Evolutionary conservation across 768 basidiomycete species (phyloP), one percentile per base, ranked within the genome.

Genomic region (Gautieria morchelliformis): DNA sequence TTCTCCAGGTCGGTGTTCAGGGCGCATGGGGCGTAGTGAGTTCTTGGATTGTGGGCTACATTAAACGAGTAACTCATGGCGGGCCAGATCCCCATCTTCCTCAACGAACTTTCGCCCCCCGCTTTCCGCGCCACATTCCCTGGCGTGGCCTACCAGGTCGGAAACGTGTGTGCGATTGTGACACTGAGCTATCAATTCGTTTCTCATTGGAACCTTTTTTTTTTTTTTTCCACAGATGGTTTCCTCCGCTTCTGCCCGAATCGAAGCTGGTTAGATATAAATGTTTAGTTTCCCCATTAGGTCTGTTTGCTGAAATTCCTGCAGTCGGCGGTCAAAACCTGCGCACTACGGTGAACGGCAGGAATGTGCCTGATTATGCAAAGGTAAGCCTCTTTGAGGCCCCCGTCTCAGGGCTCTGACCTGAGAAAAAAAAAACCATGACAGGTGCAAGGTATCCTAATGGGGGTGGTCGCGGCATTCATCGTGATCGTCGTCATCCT

Each of bases 121-220:
- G 91, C 89, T 0, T 94, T 93, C 77, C 78, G 93, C 57, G 88
- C 90, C 4, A 87, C 87, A 1, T 93, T 91, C 75, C 87, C 87
- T 40, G 91, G 91, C 58, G 81, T 90, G 0, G 81, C 86, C 3
- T 93, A 93, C 70, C 91, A 92, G 63, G 63, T 92, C 24, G 89
- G 91, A 44, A 91, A 89, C 69, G 77, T 68, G 14, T 40, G 69
- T 37, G n/a, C n/a, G 35, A 37, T 37, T n/a, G n/a, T 37, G 35
- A 14, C 35, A 27, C 35, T 5, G 4, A 37, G 8, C 63, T 2
- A 6, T 27, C 14, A 14, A 4, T 19, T 30, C 20, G 1, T 15
- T 17, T 15, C 10, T 9, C 20, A 41, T 41, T 22, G 41, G 45
- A 11, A 4, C 9, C 14, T 56, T 24, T 17, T 10, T 7, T n/a